Conservation (phyloP, 176 grass and related monocot genomes). For the Chrysopogon serrulatus region DNA sequence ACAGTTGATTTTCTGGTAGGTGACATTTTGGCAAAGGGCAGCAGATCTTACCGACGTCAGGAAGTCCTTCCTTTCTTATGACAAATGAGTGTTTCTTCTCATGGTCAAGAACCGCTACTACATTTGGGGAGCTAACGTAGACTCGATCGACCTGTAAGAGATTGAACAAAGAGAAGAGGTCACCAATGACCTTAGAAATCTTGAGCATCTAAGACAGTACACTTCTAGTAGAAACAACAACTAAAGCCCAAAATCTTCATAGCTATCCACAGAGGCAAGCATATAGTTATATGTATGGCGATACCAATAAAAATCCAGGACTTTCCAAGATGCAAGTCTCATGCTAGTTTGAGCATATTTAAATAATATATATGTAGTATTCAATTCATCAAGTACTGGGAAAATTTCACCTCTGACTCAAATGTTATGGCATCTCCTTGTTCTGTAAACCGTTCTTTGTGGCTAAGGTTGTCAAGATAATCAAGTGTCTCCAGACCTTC, state of each 20-base stretch:
- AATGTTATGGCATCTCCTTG: conserved; percentile 97
- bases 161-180: background rate
- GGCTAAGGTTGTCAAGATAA: conserved; percentile 79
- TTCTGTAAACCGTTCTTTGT: conserved; percentile 73
- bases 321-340: background rate
- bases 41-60: conserved; percentile 63
- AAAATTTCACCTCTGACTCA: conserved; percentile 75
- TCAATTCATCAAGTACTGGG: background rate
- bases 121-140: conserved; percentile 79
- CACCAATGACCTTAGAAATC: background rate
- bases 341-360: background rate
- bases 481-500: conserved; percentile 91
- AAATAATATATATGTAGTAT: background rate
- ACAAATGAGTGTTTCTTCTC: conserved; percentile 92
- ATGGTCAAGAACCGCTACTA: conserved; percentile 90
- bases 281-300: background rate
- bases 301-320: background rate
- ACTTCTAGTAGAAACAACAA: background rate
- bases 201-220: background rate
- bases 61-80: conserved; percentile 80
- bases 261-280: background rate
- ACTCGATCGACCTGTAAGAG: conserved; percentile 72
- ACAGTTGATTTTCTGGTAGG: background rate
- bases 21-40: background rate
- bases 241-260: background rate